Base-by-base conservation (phyloP, 768 basidiomycete genomes). In the Tricholoma saponaceum region DNA sequence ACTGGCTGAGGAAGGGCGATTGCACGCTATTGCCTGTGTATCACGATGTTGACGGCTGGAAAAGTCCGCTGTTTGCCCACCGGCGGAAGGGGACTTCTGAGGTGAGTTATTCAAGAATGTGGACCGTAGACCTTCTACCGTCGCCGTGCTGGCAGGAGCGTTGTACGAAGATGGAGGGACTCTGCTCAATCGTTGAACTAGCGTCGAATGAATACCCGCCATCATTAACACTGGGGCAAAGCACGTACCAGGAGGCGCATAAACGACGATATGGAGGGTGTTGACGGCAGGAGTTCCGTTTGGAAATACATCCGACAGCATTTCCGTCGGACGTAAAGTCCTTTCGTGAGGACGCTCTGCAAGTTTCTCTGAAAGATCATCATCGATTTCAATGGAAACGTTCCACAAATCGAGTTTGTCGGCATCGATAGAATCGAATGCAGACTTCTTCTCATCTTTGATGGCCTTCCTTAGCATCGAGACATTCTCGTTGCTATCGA, bases 1-100 rank as follows among this genome's bases (percentile, higher is more conserved):
- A 50, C 44, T 70, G 20, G 43, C 43, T 10, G 43, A 20, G 20
- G 43, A 22, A 22, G 43, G 43, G 18, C 18, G 18, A 22, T 22
- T 22, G 18, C 43, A 44, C 20, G 43, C 43, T 20, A 44, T 44
- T 22, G 43, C 35, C 35, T 37, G 35, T 37, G 35, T 37, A 37
- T 37, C 35, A 16, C 35, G 35, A 37, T 37, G 35, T 37, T 14
- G 35, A 16, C 35, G 35, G 35, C 35, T 37, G 35, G 35, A 37
- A 5, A 37, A 37, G 35, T 37, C 35, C 35, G 14, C 35, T 37
- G 35, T 37, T 37, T 37, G 35, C 35, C 35, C 35, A 37, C 35
- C 35, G 35, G 35, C 13, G 35, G 35, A 37, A 37, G 35, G 35
- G 35, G 35, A 37, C 35, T 37, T 37, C 12, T 37, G 35, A 37